phyloP scores from a whole-genome alignment of 805 yeast species.

The Candida boleticola region DNA sequence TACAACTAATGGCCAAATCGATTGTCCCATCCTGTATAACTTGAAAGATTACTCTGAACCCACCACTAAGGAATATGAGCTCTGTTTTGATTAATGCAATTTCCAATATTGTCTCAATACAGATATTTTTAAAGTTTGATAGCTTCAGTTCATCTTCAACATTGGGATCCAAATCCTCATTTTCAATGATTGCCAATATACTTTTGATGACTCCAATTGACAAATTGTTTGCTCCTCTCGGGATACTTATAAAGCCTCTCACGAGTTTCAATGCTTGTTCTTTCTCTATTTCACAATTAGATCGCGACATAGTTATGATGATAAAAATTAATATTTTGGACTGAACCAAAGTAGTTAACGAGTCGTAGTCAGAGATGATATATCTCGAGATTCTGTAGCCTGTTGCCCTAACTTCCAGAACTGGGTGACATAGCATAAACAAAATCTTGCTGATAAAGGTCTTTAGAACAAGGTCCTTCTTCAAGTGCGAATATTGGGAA shows the following conservation, averaged over 20 bases:
- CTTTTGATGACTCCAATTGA: slow-evolving; percentile 67
- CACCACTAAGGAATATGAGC: slow-evolving; percentile 47
- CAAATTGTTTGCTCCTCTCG: slow-evolving; percentile 49
- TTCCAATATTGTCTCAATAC: slow-evolving; percentile 42
- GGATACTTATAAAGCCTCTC: slow-evolving; percentile 55
- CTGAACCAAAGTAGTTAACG: slow-evolving; percentile 52
- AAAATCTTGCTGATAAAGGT: slow-evolving; percentile 59
- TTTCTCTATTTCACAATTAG: slow-evolving; percentile 57
- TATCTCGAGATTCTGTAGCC: slow-evolving; percentile 76
- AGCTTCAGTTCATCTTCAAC: slow-evolving; percentile 23
- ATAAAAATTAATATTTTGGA: slow-evolving; percentile 62
- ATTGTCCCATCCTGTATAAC: slow-evolving; percentile 35
- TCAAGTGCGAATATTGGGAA: slow-evolving; percentile 55
- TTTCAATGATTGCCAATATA: slow-evolving; percentile 61
- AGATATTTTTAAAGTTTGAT: slow-evolving; percentile 48
- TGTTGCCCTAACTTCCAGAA: slow-evolving; percentile 64
- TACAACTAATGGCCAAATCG: slow-evolving; percentile 17
- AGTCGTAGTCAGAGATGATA: slow-evolving; percentile 52
- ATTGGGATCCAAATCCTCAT: slow-evolving; percentile 16
- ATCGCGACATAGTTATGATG: slow-evolving; percentile 62
- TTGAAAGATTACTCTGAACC: slow-evolving; percentile 49
- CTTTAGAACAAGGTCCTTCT: slow-evolving; percentile 60
- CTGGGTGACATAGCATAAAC: slow-evolving; percentile 54
- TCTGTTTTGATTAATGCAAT: slow-evolving; percentile 38
- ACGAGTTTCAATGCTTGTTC: slow-evolving; percentile 75